phyloP scores from a whole-genome alignment of 495 filamentous ascomycete species.

The Emericellopsis terricola region DNA sequence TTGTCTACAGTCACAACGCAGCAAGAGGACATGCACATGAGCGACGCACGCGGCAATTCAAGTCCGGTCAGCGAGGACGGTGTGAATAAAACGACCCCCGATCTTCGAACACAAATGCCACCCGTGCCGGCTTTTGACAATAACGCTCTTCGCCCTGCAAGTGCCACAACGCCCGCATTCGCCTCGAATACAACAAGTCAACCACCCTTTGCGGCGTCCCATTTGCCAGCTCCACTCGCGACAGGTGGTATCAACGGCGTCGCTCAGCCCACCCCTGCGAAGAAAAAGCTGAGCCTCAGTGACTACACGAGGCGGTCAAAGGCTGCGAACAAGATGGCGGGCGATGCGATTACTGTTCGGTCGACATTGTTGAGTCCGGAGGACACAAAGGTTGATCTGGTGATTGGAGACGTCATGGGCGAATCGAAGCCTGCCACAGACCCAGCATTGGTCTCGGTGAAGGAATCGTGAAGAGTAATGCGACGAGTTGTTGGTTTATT shows the following conservation, averaged over 20 bases:
- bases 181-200: constrained; percentile 24
- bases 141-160: constrained; percentile 9
- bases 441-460: no score
- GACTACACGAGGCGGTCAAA: constrained; percentile 44
- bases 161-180: constrained; percentile 24
- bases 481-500: no score
- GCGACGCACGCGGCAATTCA: constrained; percentile 4
- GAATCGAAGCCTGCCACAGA: no score
- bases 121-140: constrained; percentile 22
- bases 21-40: constrained; percentile 9
- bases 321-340: constrained; percentile 18
- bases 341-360: constrained; percentile 9
- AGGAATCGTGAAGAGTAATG: no score
- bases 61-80: no score
- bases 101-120: constrained; percentile 33
- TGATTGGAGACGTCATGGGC: no score
- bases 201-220: constrained; percentile 28
- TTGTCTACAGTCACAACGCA: constrained; percentile 7
- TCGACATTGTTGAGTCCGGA: constrained; percentile 16
- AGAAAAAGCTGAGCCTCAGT: constrained; percentile 58
- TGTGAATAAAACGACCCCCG: constrained; percentile 18
- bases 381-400: constrained; percentile 18
- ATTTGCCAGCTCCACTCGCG: constrained; percentile 20
- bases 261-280: constrained; percentile 37
- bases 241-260: constrained; percentile 23